Percentiles rank a stretch among this genome's conserved stretches.
phyloP scores from a whole-genome alignment of 2,329 filamentous ascomycete species.

The Diplocarpon mali region DNA sequence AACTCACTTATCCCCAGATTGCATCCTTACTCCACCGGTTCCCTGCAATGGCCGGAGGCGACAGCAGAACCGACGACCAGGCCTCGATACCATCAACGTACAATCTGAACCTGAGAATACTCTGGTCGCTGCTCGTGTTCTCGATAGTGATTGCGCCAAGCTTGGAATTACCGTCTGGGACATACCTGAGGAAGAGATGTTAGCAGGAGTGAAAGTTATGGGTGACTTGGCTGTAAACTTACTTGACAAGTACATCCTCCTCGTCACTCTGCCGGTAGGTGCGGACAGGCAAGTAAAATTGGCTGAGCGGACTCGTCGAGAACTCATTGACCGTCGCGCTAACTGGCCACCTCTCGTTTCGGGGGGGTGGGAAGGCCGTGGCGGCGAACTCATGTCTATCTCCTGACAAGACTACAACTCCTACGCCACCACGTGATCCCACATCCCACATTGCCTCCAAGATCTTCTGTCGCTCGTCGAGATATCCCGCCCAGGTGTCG shows the following conservation, averaged over 20 bases:
- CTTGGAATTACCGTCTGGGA: constrained; percentile 79
- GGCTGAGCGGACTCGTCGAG: constrained; percentile 79
- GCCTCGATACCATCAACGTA: constrained; percentile 71
- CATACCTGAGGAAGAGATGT: constrained; percentile 42
- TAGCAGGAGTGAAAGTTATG: no score
- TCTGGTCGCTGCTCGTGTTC: constrained; percentile 52
- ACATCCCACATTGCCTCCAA: constrained; percentile 90
- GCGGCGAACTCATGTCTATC: constrained; percentile 97
- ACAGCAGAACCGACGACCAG: constrained; percentile 55
- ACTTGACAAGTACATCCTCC: constrained; percentile 78
- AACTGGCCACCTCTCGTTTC: constrained; percentile 49
- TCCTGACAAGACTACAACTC: constrained; percentile 76
- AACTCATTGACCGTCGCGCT: constrained; percentile 74
- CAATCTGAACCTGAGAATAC: constrained; percentile 66
- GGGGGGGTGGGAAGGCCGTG: constrained; percentile 61
- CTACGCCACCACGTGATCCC: constrained; percentile 55
- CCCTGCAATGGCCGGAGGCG: constrained; percentile 30
- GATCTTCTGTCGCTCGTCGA: constrained; percentile 65
- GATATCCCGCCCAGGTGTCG: constrained; percentile 92
- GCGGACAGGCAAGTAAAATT: constrained; percentile 81
- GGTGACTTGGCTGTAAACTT: constrained; percentile 30
- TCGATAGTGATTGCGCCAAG: constrained; percentile 77
- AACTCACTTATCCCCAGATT: constrained; percentile 21
- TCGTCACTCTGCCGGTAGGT: constrained; percentile 75
- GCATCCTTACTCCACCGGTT: constrained; percentile 22